phyloP scores from a whole-genome alignment of 768 basidiomycete genomes.

The Leccinum subtestaceum region DNA sequence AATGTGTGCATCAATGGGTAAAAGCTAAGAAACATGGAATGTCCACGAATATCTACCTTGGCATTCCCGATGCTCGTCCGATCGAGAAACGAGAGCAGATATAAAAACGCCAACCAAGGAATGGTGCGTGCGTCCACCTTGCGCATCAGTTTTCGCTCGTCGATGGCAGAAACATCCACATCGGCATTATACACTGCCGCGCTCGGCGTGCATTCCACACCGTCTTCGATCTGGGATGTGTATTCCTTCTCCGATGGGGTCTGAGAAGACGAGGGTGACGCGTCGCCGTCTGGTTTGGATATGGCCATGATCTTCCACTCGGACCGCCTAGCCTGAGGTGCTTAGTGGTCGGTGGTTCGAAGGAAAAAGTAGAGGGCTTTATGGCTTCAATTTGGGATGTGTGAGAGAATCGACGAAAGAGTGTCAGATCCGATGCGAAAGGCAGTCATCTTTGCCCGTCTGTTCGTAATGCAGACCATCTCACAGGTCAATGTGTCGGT shows the following conservation, averaged over 20 bases:
- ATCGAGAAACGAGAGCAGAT: conserved; percentile 70
- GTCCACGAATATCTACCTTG: conserved; percentile 7
- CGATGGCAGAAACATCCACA: conserved; percentile 56
- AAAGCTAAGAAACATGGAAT: no score
- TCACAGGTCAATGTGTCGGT: background rate
- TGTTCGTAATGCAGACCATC: background rate
- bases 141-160: conserved; percentile 67
- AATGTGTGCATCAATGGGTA: background rate
- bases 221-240: background rate
- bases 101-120: conserved; percentile 72
- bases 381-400: background rate
- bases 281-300: background rate
- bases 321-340: background rate
- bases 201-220: background rate
- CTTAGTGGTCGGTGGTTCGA: background rate
- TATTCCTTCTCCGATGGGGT: conserved; percentile 7
- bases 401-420: background rate
- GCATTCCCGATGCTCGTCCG: conserved; percentile 53
- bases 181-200: conserved; percentile 36
- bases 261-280: background rate
- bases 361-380: background rate
- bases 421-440: background rate
- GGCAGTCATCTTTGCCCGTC: background rate
- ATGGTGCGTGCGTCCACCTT: conserved; percentile 68
- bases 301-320: background rate